Conservation (phyloP, 2,329 filamentous ascomycete genomes). For the Setomelanomma holmii region DNA sequence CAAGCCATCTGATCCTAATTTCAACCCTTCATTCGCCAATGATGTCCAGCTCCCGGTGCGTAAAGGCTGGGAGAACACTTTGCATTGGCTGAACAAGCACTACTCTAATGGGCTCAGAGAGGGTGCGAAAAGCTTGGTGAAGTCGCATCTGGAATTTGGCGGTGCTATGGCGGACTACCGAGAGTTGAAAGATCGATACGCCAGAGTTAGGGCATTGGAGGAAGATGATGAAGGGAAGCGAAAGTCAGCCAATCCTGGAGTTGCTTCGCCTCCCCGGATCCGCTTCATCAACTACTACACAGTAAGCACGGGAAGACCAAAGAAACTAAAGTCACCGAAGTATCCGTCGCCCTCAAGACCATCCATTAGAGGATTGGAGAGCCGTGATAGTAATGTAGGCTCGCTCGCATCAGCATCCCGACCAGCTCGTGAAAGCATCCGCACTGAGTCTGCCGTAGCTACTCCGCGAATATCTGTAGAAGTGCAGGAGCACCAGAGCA, state of each 20-base stretch:
- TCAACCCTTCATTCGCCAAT: conserved; percentile 78
- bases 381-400: conserved; percentile 11
- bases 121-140: conserved; percentile 75
- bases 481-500: conserved; percentile 54
- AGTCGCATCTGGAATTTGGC: conserved; percentile 84
- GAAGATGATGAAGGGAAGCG: conserved; percentile 64
- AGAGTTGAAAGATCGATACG: conserved; percentile 74
- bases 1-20: conserved; percentile 65
- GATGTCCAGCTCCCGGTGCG: conserved; percentile 74
- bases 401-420: conserved; percentile 18
- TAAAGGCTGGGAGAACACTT: conserved; percentile 69
- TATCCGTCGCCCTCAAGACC: conserved; percentile 30
- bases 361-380: conserved; percentile 7
- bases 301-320: conserved; percentile 76
- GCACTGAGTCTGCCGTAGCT: conserved; percentile 13
- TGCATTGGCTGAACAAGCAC: conserved; percentile 85
- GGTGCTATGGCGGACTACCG: conserved; percentile 79
- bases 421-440: conserved; percentile 17
- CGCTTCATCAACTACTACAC: conserved; percentile 93
- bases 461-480: conserved; percentile 58
- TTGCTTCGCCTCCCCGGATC: conserved; percentile 59
- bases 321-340: conserved; percentile 55
- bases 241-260: conserved; percentile 37
- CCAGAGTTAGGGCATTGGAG: conserved; percentile 72
- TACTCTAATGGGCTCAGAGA: conserved; percentile 70